Evolutionary conservation across 805 yeast species (phyloP), one percentile per base, ranked within the genome.

Genomic region (Clavispora vitiphila): DNA sequence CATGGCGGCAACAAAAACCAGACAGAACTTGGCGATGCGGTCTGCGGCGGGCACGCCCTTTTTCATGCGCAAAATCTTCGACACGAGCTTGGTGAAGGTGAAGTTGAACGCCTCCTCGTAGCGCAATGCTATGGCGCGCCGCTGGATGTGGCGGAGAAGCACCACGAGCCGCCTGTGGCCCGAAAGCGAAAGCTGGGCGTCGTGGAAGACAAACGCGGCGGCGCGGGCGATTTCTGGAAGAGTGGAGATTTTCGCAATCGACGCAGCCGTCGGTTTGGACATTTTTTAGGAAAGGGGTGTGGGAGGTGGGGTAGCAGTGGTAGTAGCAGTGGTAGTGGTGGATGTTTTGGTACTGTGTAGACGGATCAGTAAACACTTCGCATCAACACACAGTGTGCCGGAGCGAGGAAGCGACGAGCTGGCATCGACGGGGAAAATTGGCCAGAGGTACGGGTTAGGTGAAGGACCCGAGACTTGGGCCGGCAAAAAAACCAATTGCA

Each of bases 141-240:
- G 50, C 42, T 82, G 84, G 12, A 86, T 65, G 35, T 75, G 72
- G 54, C 74, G 76, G 55, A 89, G 56, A 5, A 84, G 72, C 8
- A 80, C 76, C 6, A 82, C 77, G 43, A 86, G 81, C 55, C 85
- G 84, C 36, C 86, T 70, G 60, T 89, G 96, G 2, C 90, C 83
- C 0, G 90, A 82, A 24, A 81, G 71, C 2, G 86, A 72, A 18
- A 64, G 48, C 55, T 89, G 97, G 0, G 93, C 86, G 42, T 83
- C 91, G 55, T 85, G 91, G 55, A 89, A 89, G 3, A 81, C 79
- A 42, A 75, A 80, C 1, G 85, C 80, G 52, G 83, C 65, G 3
- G 84, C 78, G 21, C 34, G 39, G 27, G 44, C 40, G 16, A 51
- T 30, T 15, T 45, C 48, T 5, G 37, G 7, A 23, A 51, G 41